A percentile compares a stretch with the other conserved stretches of the same genome.
Conservation (phyloP, 1,139 yeast species). For the Hansenula sp. region DNA sequence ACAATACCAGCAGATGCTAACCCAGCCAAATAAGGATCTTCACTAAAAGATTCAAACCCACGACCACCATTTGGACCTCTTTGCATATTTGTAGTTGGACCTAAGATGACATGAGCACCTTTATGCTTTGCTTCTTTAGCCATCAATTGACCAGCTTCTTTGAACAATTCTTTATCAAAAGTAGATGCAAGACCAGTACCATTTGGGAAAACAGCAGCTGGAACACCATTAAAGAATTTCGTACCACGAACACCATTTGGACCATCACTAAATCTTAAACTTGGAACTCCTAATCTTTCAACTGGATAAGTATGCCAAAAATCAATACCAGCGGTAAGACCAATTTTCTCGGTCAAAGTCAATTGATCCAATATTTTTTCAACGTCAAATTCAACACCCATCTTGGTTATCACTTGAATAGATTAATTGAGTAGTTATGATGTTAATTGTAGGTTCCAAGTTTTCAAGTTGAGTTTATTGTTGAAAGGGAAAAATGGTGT, state of each 20-base stretch:
- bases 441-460: too few species aligned
- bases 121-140: conserved; percentile 47
- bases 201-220: conserved; percentile 48
- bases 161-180: conserved; percentile 38
- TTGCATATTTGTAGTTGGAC: conserved; percentile 53
- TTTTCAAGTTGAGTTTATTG: too few species aligned
- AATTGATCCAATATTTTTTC: conserved; percentile 40
- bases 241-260: conserved; percentile 57
- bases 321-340: conserved; percentile 46
- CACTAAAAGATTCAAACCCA: conserved; percentile 59
- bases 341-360: conserved; percentile 44
- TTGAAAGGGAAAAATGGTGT: too few species aligned
- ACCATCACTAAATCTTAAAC: conserved; percentile 41
- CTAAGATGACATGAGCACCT: conserved; percentile 57
- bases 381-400: conserved; percentile 32
- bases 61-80: conserved; percentile 65
- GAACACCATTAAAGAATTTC: conserved; percentile 40
- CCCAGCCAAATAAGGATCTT: conserved; percentile 59
- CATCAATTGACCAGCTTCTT: conserved; percentile 43
- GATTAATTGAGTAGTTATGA: too few species aligned
- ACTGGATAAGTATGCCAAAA: conserved; percentile 55
- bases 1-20: conserved; percentile 44
- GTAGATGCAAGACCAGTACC: conserved; percentile 36
- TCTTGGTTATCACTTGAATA: neutral
- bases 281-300: conserved; percentile 40